A percentile compares a stretch with the other conserved stretches of the same genome.
These are phyloP conservation scores for Cnidoscolus chayamansa DNA, from an alignment of 441 rosid genomes.

Conservation along the genomic window DNA sequence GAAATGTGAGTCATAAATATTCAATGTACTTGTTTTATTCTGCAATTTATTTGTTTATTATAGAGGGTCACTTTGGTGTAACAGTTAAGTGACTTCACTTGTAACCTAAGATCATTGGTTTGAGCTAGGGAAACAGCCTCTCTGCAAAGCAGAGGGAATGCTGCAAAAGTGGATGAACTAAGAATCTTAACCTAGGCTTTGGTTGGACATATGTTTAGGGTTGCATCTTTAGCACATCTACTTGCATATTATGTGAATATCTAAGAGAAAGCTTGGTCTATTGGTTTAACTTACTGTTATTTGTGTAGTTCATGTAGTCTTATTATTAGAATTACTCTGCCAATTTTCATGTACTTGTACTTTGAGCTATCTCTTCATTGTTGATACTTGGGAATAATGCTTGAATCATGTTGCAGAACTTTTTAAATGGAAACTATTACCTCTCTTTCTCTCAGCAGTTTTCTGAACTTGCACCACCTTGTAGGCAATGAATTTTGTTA, in stretches of 20 bases:
- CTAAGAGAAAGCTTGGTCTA: neutral
- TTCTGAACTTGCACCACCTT: constrained; percentile 1
- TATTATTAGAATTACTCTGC: neutral
- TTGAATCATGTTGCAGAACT: neutral
- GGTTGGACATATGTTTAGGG: neutral
- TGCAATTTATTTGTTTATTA: neutral
- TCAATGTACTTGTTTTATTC: constrained; percentile 16
- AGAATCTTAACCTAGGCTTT: neutral
- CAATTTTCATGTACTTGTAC: constrained; percentile 1
- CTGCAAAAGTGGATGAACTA: neutral
- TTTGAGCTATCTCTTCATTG: neutral
- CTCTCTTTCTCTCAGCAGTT: neutral
- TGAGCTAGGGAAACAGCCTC: too few species aligned
- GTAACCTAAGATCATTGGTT: too few species aligned
- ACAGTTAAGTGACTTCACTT: too few species aligned
- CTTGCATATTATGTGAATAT: neutral
- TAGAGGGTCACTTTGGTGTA: too few species aligned
- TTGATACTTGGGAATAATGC: neutral
- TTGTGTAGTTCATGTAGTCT: neutral
- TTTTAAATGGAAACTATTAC: neutral
- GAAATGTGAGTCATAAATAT: constrained; percentile 16
- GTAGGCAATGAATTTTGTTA: neutral
- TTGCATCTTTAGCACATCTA: neutral
- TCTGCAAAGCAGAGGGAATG: too few species aligned
- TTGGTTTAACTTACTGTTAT: neutral